These are phyloP conservation scores for Serendipita sp. DNA, from an alignment of 768 basidiomycete genomes.

Conservation along the genomic window DNA sequence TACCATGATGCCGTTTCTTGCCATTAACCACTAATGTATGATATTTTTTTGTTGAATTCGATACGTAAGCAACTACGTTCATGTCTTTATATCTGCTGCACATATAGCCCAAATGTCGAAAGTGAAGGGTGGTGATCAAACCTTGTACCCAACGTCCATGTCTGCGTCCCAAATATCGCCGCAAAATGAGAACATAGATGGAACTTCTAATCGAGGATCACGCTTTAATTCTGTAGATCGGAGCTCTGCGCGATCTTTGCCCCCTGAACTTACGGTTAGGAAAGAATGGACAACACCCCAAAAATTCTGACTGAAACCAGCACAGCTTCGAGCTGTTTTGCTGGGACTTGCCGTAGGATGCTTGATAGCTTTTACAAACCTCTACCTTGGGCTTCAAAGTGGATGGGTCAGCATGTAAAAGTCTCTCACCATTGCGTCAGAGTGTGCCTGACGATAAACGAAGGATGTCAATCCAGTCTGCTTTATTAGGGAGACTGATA, in stretches of 20 bases:
- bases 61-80: no score
- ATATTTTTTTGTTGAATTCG: no score
- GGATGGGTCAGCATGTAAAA: constrained; percentile 79
- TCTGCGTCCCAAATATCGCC: not conserved
- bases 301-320: constrained; percentile 17
- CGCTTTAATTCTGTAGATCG: not conserved
- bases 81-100: no score
- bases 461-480: constrained; percentile 94
- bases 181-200: no score
- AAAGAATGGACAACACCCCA: not conserved
- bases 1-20: not conserved
- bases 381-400: constrained; percentile 75
- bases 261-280: not conserved
- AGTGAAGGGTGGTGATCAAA: no score
- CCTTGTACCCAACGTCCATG: not conserved
- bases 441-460: constrained; percentile 11
- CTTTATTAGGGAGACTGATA: constrained; percentile 78
- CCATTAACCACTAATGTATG: not conserved
- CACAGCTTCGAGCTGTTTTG: constrained; percentile 39
- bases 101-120: no score
- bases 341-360: constrained; percentile 75
- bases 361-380: constrained; percentile 81
- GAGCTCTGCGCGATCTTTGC: not conserved
- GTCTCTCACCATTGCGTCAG: not conserved
- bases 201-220: not conserved